Evolutionary conservation across 2,329 filamentous ascomycete species (phyloP), one percentile per base, ranked within the genome.

Genomic region (Cordyceps javanica): DNA sequence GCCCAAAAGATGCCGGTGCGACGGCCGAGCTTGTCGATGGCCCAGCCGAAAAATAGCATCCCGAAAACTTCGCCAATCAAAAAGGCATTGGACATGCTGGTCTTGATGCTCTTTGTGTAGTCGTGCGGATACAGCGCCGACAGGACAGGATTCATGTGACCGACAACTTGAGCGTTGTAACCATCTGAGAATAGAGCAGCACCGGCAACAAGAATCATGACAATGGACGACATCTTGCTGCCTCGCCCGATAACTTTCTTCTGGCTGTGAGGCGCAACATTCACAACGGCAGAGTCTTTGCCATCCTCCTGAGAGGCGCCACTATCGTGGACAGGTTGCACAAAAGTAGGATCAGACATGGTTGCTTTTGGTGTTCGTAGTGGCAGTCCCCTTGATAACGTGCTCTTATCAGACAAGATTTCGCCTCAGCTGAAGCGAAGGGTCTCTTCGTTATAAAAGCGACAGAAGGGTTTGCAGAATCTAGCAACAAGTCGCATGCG

Each of bases 1-100:
- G 77, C 77, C 14, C 72, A 66, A 30, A 79, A 63, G 42, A 78
- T 77, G 25, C 74, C 77, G 13, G 67, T 69, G 49, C 75, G 76
- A 5, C 76, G 73, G 9, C 77, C 76, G 9, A 78, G 65, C 36
- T 72, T 72, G 63, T 79, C 77, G 59, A 74, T 76, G 26, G 70
- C 73, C 42, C 77, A 63, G 5, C 73, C 73, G 19, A 75, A 69
- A 21, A 70, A 64, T 2, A 76, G 57, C 65, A 73, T 72, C 30
- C 74, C 74, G 49, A 76, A 69, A 2, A 77, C 70, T 42, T 73
- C 71, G 25, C 74, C 74, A 19, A 76, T 68, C 0, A 75, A 63
- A 5, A 75, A 66, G 3, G 73, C 67, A 57, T 74, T 75, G 13
- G 70, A 74, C 7, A 75, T 65, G 44, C 69, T 68, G 0, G 73